Evolutionary conservation across 441 rosid species (phyloP), one percentile per base, ranked within the genome.

Genomic region (Flueggea neowawraea): DNA sequence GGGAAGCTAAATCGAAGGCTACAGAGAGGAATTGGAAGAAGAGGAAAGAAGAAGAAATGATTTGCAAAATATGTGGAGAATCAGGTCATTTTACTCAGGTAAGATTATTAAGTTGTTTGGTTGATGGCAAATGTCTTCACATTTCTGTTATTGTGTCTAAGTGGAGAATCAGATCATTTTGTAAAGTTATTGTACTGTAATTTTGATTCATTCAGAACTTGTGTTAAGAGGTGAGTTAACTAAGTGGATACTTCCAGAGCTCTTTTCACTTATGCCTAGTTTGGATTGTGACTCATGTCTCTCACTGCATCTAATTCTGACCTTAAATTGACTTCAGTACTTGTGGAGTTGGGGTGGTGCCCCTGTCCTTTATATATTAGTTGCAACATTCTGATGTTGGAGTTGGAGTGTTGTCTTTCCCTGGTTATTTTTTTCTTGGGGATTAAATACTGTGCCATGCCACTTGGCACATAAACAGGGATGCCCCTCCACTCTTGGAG

Each of bases 71-170:
- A 36, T 95, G 99, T 62, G 99, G 97, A 17, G 92, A 91, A 73
- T 86, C 97, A 13, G 97, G 97, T 72, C 99, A 95, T 63, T 95
- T 95, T 69, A 95, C 99, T 71, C 99, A 95, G 97, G 99, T 85
- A 58, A 31, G 58, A 33, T 44, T 16, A 55, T 43, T 2, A 16
- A 51, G 17, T 53, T 16, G 6, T n/a, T 53, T 53, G 12, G 9
- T 36, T 36, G 41, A 36, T 36, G 41, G 9, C 2, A 36, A 36
- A 36, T 36, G 41, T 36, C 6, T 36, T 5, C 41, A 36, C 41
- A 36, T 36, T 36, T 36, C 41, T 36, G 7, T 36, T 8, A 36
- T 36, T 36, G 41, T 5, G 41, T 5, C 3, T 36, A 36, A 36
- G 41, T 36, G 9, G 41, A 36, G 41, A 36, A 36, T 36, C 41